These are phyloP conservation scores for Solanum hybrid DNA, from an alignment of 305 asterid species.

Conservation along the genomic window DNA sequence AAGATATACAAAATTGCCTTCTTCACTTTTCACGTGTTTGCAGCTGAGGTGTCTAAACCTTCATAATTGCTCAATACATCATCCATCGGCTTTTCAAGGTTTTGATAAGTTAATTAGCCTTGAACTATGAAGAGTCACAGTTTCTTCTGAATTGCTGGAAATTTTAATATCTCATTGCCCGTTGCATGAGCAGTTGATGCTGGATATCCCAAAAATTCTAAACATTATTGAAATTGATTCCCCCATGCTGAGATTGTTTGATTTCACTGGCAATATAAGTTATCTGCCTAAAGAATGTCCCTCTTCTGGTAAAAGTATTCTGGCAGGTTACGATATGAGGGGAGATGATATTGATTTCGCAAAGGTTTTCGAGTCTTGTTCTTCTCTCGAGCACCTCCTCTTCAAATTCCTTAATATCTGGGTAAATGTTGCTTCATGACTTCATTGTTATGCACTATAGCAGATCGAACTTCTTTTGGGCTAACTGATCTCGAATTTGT, in stretches of 20 bases:
- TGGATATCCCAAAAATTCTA: neutral
- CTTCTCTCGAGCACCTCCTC: slow-evolving; percentile 3
- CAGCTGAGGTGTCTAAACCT: slow-evolving; percentile 6
- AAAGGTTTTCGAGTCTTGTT: neutral
- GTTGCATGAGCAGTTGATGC: slow-evolving; percentile 4
- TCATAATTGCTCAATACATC: neutral
- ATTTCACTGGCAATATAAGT: neutral
- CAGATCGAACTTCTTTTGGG: neutral
- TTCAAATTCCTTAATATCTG: neutral
- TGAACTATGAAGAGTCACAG: neutral
- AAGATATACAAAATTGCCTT: slow-evolving; percentile 4
- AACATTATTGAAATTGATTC: slow-evolving; percentile 6
- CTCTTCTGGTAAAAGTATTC: neutral
- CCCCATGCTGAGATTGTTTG: slow-evolving; percentile 3
- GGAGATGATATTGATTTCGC: neutral
- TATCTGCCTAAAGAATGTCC: neutral
- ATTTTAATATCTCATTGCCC: slow-evolving; percentile 1
- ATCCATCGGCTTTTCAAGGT: slow-evolving; percentile 4
- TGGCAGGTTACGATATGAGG: neutral
- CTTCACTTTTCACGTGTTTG: slow-evolving; percentile 9
- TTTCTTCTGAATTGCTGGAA: neutral
- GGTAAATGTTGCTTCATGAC: neutral
- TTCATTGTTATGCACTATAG: neutral
- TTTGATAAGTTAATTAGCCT: slow-evolving; percentile 5
- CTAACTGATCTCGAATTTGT: neutral